A percentile compares a stretch with the other conserved stretches of the same genome.
Evolutionary conservation across 805 yeast genomes (phyloP).

Genomic region (Starmerella sp.): DNA sequence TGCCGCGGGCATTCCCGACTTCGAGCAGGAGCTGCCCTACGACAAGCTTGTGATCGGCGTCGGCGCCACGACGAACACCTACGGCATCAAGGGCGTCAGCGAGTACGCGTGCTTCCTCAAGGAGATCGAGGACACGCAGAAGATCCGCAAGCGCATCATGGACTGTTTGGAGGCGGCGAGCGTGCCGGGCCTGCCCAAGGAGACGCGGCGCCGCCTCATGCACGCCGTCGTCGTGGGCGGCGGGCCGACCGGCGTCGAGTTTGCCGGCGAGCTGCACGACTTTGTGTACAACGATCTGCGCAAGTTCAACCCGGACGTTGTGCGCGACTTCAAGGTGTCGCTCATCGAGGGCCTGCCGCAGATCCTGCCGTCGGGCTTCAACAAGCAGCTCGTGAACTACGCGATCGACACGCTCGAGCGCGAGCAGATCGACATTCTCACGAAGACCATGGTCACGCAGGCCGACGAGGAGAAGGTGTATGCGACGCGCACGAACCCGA

Average conservation of each 20-base stretch:
- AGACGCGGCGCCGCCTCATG: constrained; percentile 73
- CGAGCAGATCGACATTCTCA: constrained; percentile 59
- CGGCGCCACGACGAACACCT: constrained; percentile 90
- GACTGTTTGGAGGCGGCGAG: constrained; percentile 84
- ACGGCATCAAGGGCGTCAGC: constrained; percentile 83
- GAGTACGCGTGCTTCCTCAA: constrained; percentile 82
- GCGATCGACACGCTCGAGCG: constrained; percentile 65
- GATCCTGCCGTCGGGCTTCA: constrained; percentile 46
- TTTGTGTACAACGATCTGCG: constrained; percentile 82
- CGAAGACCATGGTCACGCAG: constrained; percentile 79
- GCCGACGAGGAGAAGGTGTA: constrained; percentile 62
- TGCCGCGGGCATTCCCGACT: constrained; percentile 31
- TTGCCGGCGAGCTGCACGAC: constrained; percentile 93
- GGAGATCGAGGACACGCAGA: constrained; percentile 79
- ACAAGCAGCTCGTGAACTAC: constrained; percentile 42
- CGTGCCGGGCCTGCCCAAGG: constrained; percentile 51
- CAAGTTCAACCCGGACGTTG: constrained; percentile 81
- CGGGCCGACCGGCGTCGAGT: constrained; percentile 97
- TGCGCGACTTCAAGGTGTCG: constrained; percentile 70
- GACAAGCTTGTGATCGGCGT: constrained; percentile 87
- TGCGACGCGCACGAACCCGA: constrained; percentile 55
- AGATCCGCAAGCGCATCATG: constrained; percentile 72
- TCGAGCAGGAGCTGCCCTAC: constrained; percentile 44
- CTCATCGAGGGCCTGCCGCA: constrained; percentile 86
- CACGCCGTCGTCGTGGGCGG: constrained; percentile 93